These are phyloP conservation scores for Emmonsia crescens DNA, from an alignment of 2,329 filamentous ascomycete species.

Conservation along the genomic window DNA sequence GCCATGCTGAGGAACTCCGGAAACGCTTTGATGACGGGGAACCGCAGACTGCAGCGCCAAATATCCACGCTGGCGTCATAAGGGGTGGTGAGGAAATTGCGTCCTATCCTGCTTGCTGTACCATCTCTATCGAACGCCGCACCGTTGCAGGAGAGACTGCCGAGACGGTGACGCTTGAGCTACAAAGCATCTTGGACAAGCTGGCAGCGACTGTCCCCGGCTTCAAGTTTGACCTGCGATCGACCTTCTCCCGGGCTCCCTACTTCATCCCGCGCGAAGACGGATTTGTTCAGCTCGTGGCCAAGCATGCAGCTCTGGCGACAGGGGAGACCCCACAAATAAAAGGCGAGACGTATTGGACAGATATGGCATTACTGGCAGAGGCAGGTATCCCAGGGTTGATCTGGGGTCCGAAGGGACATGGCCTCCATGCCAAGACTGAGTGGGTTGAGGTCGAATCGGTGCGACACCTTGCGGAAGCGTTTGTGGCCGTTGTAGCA, in stretches of 20 bases:
- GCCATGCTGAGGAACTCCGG: constrained; percentile 26
- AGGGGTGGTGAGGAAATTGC: constrained; percentile 43
- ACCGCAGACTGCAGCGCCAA: constrained; percentile 27
- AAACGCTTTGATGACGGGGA: constrained; percentile 30
- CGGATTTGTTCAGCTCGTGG: not conserved
- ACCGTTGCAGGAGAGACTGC: constrained; percentile 25
- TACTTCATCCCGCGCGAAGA: not conserved
- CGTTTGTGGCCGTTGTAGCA: not conserved
- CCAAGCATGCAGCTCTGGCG: not conserved
- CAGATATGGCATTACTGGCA: not conserved
- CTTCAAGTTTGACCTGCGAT: not conserved
- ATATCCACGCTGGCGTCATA: constrained; percentile 39
- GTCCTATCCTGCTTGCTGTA: constrained; percentile 41
- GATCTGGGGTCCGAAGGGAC: not conserved
- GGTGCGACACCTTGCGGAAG: not conserved
- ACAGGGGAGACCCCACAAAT: not conserved
- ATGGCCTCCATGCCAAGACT: not conserved
- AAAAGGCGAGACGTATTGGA: not conserved
- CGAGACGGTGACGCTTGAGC: not conserved
- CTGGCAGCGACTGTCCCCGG: not conserved
- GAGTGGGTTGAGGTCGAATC: not conserved
- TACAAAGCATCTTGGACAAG: not conserved
- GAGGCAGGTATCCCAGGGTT: not conserved
- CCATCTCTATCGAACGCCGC: constrained; percentile 39
- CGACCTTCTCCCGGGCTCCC: not conserved